A percentile compares a stretch with the other conserved stretches of the same genome.
Conservation (phyloP, 306 rosid species). For the Castanopsis chinensis region DNA sequence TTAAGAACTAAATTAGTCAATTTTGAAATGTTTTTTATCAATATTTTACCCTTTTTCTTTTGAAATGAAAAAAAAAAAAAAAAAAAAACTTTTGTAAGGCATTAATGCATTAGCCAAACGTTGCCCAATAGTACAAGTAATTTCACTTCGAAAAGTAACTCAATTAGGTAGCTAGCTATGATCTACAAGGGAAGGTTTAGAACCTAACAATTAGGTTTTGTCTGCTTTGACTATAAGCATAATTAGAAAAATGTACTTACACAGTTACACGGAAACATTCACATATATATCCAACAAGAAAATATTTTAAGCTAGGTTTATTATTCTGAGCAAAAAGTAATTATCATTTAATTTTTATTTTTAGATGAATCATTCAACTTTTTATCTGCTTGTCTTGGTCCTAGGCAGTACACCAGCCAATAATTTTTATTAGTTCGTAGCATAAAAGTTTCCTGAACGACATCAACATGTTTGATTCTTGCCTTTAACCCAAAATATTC, state of each 20-base stretch:
- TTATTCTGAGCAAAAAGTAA: background rate
- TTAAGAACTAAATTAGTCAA: rapidly evolving
- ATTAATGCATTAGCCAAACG: no score
- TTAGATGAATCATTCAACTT: background rate
- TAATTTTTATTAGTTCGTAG: no score
- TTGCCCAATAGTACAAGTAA: no score
- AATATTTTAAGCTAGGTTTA: background rate
- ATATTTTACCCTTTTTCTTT: no score
- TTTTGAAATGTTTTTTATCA: no score
- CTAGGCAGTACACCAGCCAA: no score
- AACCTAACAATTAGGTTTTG: background rate
- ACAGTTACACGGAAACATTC: background rate
- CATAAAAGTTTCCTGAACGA: no score
- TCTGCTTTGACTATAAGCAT: background rate
- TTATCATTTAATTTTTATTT: no score
- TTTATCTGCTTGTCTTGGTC: background rate
- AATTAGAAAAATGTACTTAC: background rate
- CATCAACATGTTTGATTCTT: no score
- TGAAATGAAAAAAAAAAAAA: no score
- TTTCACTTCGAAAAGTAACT: background rate
- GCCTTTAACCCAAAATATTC: no score
- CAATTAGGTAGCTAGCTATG: background rate
- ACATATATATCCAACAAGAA: background rate
- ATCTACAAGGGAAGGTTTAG: background rate
- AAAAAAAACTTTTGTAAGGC: background rate